Conservation (phyloP, 2,329 filamentous ascomycete genomes). For the Aspergillus pseudonomiae region DNA sequence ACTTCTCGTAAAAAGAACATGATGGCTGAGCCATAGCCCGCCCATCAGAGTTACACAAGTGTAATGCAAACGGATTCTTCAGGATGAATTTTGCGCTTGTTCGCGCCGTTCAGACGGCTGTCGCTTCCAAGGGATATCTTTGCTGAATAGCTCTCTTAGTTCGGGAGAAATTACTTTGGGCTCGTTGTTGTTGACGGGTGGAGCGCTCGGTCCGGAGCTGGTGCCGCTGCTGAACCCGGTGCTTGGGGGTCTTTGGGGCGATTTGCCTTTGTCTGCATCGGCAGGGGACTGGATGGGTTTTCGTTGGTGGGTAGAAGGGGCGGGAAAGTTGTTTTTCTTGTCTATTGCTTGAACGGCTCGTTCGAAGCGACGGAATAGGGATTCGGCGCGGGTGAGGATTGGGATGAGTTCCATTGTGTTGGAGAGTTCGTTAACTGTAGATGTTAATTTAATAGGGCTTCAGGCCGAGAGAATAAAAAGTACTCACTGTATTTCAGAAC, state of each 20-base stretch:
- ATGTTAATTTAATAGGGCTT: background rate
- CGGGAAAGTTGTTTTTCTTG: constrained; percentile 83
- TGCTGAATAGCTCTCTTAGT: constrained; percentile 62
- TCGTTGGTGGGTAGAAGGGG: constrained; percentile 50
- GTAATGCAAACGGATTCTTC: background rate
- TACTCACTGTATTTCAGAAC: constrained; percentile 88
- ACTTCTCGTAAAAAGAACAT: background rate
- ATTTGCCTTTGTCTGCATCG: constrained; percentile 36
- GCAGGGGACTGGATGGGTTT: constrained; percentile 36
- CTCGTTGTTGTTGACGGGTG: background rate
- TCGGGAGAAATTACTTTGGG: constrained; percentile 65
- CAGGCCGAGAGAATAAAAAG: background rate
- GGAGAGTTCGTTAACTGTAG: constrained; percentile 86
- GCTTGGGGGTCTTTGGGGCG: constrained; percentile 24
- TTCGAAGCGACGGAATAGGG: constrained; percentile 84
- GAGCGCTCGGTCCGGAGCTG: constrained; percentile 12
- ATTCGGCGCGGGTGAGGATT: constrained; percentile 84
- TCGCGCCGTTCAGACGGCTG: constrained; percentile 14
- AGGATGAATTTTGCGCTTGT: background rate
- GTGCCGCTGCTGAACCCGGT: constrained; percentile 30
- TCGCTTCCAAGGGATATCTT: constrained; percentile 56
- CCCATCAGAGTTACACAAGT: background rate
- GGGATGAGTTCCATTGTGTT: constrained; percentile 88
- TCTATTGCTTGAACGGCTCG: constrained; percentile 88
- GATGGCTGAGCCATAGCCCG: background rate